phyloP scores from a whole-genome alignment of 169 alveolate species.

The Cryptosporidium felis region DNA sequence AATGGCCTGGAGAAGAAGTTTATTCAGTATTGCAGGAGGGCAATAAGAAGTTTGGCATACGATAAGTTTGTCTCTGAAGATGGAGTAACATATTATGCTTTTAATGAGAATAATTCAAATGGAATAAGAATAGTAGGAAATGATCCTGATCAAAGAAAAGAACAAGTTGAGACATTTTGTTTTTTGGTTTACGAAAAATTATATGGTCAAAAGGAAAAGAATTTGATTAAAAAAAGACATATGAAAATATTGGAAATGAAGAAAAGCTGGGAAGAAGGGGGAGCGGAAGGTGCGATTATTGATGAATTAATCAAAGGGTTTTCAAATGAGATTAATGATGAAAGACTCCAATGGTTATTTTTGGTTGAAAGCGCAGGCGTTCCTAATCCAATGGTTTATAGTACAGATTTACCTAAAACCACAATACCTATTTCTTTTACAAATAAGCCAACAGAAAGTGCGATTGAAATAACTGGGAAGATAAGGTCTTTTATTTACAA shows the following conservation, averaged over 20 bases:
- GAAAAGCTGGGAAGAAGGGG: constrained; percentile 68
- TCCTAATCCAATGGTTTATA: constrained; percentile 54
- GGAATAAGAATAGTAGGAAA: constrained; percentile 48
- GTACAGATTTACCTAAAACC: constrained; percentile 41
- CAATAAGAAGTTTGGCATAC: constrained; percentile 59
- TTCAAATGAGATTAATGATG: constrained; percentile 56
- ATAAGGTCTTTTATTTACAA: constrained; percentile 37
- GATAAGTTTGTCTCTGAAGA: constrained; percentile 56
- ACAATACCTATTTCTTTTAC: constrained; percentile 62
- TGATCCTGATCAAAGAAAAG: constrained; percentile 51
- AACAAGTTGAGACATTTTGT: constrained; percentile 64
- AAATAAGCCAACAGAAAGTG: constrained; percentile 38
- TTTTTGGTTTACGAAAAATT: constrained; percentile 44
- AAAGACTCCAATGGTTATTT: constrained; percentile 66
- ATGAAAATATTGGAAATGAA: neutral
- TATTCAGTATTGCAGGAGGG: constrained; percentile 58
- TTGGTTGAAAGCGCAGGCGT: constrained; percentile 58
- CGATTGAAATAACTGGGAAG: constrained; percentile 43
- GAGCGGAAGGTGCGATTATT: constrained; percentile 22
- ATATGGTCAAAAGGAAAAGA: constrained; percentile 24
- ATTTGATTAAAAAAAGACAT: constrained; percentile 27
- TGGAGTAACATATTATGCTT: constrained; percentile 44
- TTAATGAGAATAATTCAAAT: constrained; percentile 38
- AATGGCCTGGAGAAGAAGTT: constrained; percentile 46
- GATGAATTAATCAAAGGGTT: constrained; percentile 30